Evolutionary conservation across 2,329 filamentous ascomycete genomes (phyloP), one percentile per base, ranked within the genome.

Genomic region (Aspergillus japonicus): DNA sequence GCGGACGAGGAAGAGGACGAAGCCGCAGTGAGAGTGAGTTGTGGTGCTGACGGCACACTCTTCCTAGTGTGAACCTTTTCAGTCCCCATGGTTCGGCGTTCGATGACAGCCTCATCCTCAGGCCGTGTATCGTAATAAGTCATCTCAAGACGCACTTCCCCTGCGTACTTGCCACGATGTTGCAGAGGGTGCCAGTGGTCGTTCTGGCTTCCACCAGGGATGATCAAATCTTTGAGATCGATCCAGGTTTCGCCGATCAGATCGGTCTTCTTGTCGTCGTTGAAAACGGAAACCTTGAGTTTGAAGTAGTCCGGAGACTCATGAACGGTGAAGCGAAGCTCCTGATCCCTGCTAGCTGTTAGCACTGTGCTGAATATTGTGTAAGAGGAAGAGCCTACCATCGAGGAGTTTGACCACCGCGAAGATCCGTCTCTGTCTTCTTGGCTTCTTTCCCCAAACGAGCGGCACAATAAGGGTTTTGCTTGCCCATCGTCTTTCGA

Each of bases 191-290:
- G 93, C 95, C 95, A 99, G 57, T 91, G 82, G 76, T 99, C 95
- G 71, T 85, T 92, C 77, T 97, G 92, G n/a, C 95, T 93, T 52
- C 95, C 95, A 51, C 95, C 93, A 2, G 87, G 82, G 21, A 93
- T 83, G 63, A 99, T 85, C 68, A 99, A 90, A 67, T 87, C 84
- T 66, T 88, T 87, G 61, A 99, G 82, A 71, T 91, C 89, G 60
- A 98, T 86, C 89, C 91, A 97, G 6, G 91, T 88, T 77, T 99
- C 95, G 65, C 95, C 95, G 69, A 99, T 97, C 65, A 99, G 78
- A 67, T 99, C 95, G 0, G 94, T 98, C 80, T 90, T 96, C 81
- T 97, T 98, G 78, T 99, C 95, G 71, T 99, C 95, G 73, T 96
- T 97, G 80, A 99, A 99, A 5, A 98, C 86, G 2, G 94, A 97